phyloP scores from a whole-genome alignment of 306 rosid genomes.

The Corylus heterophylla region DNA sequence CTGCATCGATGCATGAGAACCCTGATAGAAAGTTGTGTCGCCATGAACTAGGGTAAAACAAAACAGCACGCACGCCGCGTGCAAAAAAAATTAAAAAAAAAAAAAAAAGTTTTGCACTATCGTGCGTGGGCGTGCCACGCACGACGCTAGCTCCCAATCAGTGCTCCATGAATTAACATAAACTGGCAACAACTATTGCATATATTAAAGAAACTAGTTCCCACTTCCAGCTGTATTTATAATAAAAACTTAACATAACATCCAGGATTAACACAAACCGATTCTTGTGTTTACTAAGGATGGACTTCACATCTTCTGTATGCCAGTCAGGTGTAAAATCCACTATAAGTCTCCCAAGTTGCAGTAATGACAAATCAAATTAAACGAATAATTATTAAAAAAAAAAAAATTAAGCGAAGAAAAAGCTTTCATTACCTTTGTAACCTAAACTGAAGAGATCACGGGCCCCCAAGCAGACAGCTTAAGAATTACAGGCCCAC shows the following conservation, averaged over 20 bases:
- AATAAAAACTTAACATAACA: constrained; percentile 9
- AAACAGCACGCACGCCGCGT: too few species aligned
- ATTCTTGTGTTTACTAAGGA: constrained; percentile 65
- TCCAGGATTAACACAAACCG: constrained; percentile 57
- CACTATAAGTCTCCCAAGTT: constrained; percentile 57
- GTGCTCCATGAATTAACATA: background rate
- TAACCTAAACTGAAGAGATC: constrained; percentile 64
- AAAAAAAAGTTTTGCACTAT: too few species aligned
- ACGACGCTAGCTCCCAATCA: too few species aligned
- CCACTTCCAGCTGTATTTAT: constrained; percentile 9
- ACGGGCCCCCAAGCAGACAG: constrained; percentile 97
- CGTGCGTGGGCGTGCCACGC: too few species aligned
- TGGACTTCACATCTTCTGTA: constrained; percentile 61
- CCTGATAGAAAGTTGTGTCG: background rate
- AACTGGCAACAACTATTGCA: background rate
- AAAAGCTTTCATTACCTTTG: constrained; percentile 47
- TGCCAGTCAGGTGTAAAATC: constrained; percentile 82
- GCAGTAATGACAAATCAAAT: constrained; percentile 11
- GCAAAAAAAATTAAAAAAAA: too few species aligned
- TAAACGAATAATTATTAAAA: background rate
- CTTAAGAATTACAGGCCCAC: constrained; percentile 90
- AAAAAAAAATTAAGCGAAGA: background rate
- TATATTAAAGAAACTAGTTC: constrained; percentile 13
- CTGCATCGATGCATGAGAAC: background rate
- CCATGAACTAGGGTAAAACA: too few species aligned